These are phyloP conservation scores for Xylaria bambusicola DNA, from an alignment of 495 filamentous ascomycete genomes.

Conservation along the genomic window DNA sequence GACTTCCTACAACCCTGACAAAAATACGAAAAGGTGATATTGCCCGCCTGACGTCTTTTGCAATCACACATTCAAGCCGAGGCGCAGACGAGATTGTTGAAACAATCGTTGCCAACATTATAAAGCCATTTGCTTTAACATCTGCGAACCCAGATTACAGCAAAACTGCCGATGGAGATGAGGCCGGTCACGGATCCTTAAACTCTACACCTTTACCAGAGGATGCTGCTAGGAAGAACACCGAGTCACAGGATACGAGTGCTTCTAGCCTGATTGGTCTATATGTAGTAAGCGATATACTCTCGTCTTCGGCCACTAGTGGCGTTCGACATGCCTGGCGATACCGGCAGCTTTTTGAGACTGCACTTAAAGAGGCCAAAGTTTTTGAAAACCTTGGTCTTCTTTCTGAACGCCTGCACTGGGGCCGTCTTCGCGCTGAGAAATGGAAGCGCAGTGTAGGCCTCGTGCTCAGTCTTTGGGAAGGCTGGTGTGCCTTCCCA, in stretches of 20 bases:
- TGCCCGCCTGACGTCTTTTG: constrained; percentile 83
- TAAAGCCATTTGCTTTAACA: constrained; percentile 69
- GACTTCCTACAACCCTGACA: constrained; percentile 74
- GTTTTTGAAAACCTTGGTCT: constrained; percentile 82
- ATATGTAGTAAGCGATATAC: constrained; percentile 85
- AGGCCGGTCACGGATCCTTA: constrained; percentile 35
- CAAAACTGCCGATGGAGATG: constrained; percentile 45
- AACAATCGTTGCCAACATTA: constrained; percentile 79
- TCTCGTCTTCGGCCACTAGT: constrained; percentile 79
- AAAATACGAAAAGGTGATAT: constrained; percentile 83
- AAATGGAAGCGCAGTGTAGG: constrained; percentile 88
- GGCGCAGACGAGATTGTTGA: constrained; percentile 88
- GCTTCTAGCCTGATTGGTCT: constrained; percentile 77
- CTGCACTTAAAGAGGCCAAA: constrained; percentile 63
- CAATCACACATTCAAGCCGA: constrained; percentile 75
- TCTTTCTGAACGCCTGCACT: constrained; percentile 72
- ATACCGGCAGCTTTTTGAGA: constrained; percentile 84
- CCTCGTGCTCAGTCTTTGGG: constrained; percentile 76
- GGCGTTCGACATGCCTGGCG: constrained; percentile 89
- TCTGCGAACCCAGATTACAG: constrained; percentile 50
- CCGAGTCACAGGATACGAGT: constrained; percentile 60
- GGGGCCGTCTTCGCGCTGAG: constrained; percentile 82
- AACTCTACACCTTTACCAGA: constrained; percentile 41
- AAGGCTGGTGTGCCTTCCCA: constrained; percentile 86
- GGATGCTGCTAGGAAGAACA: constrained; percentile 31